phyloP scores from a whole-genome alignment of 768 basidiomycete genomes.

The Pleurotus tuoliensis region DNA sequence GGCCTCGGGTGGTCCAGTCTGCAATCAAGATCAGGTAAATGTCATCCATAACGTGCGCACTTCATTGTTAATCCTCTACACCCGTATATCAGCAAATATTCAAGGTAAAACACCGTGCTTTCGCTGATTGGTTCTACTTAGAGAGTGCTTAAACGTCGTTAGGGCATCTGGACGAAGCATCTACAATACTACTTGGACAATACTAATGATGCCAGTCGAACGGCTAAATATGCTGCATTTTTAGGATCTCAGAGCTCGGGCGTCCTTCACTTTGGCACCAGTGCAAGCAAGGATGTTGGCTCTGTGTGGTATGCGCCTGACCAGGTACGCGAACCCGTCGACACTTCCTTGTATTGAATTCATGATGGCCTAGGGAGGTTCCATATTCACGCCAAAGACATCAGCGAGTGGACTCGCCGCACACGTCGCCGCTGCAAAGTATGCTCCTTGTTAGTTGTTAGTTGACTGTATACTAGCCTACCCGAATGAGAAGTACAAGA shows the following conservation, averaged over 20 bases:
- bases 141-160: not conserved
- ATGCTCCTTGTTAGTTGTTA: conserved; percentile 29
- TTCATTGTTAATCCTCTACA: not conserved
- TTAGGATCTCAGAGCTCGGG: conserved; percentile 37
- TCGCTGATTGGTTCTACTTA: not conserved
- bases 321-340: conserved; percentile 21
- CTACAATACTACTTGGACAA: conserved; percentile 45
- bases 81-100: conserved; percentile 34
- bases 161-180: conserved; percentile 54
- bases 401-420: conserved; percentile 40
- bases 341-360: not conserved
- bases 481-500: not conserved
- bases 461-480: too few relatives aligned
- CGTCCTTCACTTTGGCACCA: conserved; percentile 40
- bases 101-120: conserved; percentile 25
- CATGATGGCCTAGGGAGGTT: conserved; percentile 27
- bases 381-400: conserved; percentile 41
- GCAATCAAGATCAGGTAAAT: conserved; percentile 43
- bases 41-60: not conserved
- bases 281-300: conserved; percentile 36
- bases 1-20: conserved; percentile 30
- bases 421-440: conserved; percentile 39
- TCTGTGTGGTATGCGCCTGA: conserved; percentile 44
- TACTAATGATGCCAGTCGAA: conserved; percentile 37
- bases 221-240: conserved; percentile 38